phyloP scores from a whole-genome alignment of 345 rosid species.

The Salix viminalis region DNA sequence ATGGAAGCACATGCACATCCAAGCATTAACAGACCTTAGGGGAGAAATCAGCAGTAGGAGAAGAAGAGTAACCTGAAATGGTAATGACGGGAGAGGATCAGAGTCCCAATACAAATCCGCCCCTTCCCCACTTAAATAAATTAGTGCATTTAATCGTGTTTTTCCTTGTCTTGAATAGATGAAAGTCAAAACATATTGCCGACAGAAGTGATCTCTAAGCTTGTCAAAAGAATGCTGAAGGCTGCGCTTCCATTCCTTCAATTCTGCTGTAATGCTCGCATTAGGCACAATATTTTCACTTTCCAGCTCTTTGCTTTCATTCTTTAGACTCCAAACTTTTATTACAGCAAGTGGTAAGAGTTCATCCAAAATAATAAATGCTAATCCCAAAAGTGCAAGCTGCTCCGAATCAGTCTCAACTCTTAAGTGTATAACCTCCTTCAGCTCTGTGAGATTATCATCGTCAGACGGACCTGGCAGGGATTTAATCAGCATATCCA shows the following conservation, averaged over 20 bases:
- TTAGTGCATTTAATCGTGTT: conserved; percentile 68
- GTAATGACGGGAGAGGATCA: conserved; percentile 79
- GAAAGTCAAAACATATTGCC: conserved; percentile 88
- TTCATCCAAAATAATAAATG: conserved; percentile 86
- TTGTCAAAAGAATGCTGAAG: conserved; percentile 89
- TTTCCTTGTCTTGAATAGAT: conserved; percentile 92
- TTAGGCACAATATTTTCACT: conserved; percentile 40
- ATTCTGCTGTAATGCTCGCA: conserved; percentile 47
- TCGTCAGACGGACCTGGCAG: conserved; percentile 90
- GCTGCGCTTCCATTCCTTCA: conserved; percentile 87
- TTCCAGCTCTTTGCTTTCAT: conserved; percentile 42
- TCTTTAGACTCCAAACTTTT: conserved; percentile 59
- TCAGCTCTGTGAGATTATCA: conserved; percentile 72
- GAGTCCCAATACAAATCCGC: conserved; percentile 54
- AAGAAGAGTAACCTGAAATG: conserved; percentile 70
- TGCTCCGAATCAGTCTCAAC: conserved; percentile 92
- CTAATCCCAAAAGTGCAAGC: conserved; percentile 87
- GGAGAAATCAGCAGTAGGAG: conserved; percentile 1
- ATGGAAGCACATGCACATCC: not conserved
- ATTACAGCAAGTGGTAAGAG: conserved; percentile 58
- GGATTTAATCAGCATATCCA: conserved; percentile 70
- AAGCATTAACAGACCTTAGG: not conserved
- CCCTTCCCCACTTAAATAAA: conserved; percentile 61
- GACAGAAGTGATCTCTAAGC: conserved; percentile 88
- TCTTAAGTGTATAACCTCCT: conserved; percentile 63